A percentile compares a stretch with the other conserved stretches of the same genome.
Conservation (phyloP, 2,329 filamentous ascomycete genomes). For the Penicillium sp. region DNA sequence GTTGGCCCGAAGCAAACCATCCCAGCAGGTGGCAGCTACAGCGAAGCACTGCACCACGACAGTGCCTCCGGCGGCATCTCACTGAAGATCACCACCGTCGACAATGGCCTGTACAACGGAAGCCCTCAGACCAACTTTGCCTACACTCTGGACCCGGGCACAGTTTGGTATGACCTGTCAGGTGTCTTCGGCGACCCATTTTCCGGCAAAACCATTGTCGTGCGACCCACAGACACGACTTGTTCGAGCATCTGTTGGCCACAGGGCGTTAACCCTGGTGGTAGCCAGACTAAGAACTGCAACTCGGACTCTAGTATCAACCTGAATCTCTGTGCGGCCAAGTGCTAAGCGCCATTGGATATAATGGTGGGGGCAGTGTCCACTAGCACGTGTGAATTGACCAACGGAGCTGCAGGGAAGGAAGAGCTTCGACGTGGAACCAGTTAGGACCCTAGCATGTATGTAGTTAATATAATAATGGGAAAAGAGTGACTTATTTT, state of each 20-base stretch:
- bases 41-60: slow-evolving; percentile 36
- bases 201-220: slow-evolving; percentile 24
- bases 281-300: slow-evolving; percentile 33
- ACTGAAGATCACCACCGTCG: slow-evolving; percentile 40
- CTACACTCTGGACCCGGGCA: slow-evolving; percentile 38
- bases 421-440: neutral
- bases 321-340: slow-evolving; percentile 30
- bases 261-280: slow-evolving; percentile 28
- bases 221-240: slow-evolving; percentile 23
- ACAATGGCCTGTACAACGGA: slow-evolving; percentile 37
- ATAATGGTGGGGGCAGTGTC: neutral
- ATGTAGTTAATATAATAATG: slow-evolving; percentile 3
- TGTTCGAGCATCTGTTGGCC: slow-evolving; percentile 35
- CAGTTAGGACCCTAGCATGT: neutral
- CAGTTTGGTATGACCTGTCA: slow-evolving; percentile 44
- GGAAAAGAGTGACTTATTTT: neutral
- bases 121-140: slow-evolving; percentile 42
- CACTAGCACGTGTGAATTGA: neutral
- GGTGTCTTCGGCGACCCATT: slow-evolving; percentile 46
- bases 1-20: slow-evolving; percentile 32
- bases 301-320: slow-evolving; percentile 24
- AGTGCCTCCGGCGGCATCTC: slow-evolving; percentile 41
- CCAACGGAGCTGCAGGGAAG: neutral
- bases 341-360: slow-evolving; percentile 18
- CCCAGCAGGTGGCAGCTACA: slow-evolving; percentile 32